A percentile compares a stretch with the other conserved stretches of the same genome.
Conservation (phyloP, 352 stramenopile species). For the Globisporangium heterothallicum region DNA sequence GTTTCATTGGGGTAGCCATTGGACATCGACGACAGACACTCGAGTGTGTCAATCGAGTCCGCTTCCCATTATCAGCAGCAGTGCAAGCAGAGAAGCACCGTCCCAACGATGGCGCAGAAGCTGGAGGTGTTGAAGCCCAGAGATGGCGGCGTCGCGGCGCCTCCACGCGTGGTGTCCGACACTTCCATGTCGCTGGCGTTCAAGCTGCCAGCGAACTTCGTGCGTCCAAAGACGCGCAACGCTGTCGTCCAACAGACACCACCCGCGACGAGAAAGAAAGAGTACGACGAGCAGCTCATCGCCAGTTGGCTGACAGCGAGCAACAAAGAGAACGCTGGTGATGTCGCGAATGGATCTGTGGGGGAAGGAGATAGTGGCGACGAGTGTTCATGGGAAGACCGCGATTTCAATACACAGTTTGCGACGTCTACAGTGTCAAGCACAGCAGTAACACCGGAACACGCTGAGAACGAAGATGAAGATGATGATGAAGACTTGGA, state of each 20-base stretch:
- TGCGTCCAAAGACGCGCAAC: background rate
- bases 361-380: background rate
- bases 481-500: background rate
- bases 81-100: too few relatives aligned
- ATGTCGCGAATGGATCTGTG: conserved; percentile 2
- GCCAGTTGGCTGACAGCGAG: background rate
- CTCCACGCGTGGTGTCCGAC: conserved; percentile 27
- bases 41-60: background rate
- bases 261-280: background rate
- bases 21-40: background rate
- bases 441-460: background rate
- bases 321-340: background rate
- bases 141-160: conserved; percentile 4
- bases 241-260: background rate
- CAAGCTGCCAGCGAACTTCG: conserved; percentile 27
- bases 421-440: background rate
- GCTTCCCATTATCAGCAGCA: background rate
- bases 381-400: conserved; percentile 40
- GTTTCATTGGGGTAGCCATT: background rate
- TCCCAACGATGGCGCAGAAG: conserved; percentile 11
- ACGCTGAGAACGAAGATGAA: background rate
- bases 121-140: conserved; percentile 42
- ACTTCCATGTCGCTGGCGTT: conserved; percentile 47
- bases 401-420: conserved; percentile 15
- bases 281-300: background rate